Evolutionary conservation across 2,329 filamentous ascomycete genomes (phyloP).

Genomic region (Aureobasidium sp.): DNA sequence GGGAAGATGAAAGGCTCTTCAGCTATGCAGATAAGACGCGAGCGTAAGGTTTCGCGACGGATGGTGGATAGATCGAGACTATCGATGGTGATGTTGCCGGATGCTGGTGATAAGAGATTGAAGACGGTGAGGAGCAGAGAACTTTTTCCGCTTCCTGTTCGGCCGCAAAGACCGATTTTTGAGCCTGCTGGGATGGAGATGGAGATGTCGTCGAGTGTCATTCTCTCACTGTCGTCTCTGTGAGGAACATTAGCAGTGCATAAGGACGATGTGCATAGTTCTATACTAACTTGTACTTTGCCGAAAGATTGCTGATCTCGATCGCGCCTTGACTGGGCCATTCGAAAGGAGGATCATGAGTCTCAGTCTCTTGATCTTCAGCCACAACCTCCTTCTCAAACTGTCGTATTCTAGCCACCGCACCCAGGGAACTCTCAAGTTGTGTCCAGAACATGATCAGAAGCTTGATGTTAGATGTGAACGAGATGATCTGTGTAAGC

Average conservation of each 20-base stretch:
- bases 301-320: slow-evolving; percentile 55
- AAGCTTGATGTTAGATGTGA: slow-evolving; percentile 42
- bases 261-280: slow-evolving; percentile 6
- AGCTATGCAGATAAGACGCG: slow-evolving; percentile 35
- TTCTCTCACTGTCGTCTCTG: not conserved
- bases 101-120: slow-evolving; percentile 38
- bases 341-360: slow-evolving; percentile 50
- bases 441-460: slow-evolving; percentile 45
- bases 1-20: slow-evolving; percentile 45
- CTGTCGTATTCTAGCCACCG: slow-evolving; percentile 43
- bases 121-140: slow-evolving; percentile 42
- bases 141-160: slow-evolving; percentile 47
- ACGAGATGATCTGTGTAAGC: slow-evolving; percentile 43
- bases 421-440: slow-evolving; percentile 48
- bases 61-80: slow-evolving; percentile 38
- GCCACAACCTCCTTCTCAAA: slow-evolving; percentile 25
- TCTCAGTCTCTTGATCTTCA: not conserved
- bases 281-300: slow-evolving; percentile 15
- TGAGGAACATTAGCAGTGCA: not conserved
- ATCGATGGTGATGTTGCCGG: slow-evolving; percentile 40
- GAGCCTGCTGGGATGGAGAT: slow-evolving; percentile 40
- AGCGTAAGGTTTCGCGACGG: slow-evolving; percentile 35
- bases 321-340: slow-evolving; percentile 70
- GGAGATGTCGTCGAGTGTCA: slow-evolving; percentile 35
- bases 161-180: slow-evolving; percentile 43